Evolutionary conservation across 805 yeast species (phyloP).

Genomic region (Schwanniomyces pseudopolymorphus): DNA sequence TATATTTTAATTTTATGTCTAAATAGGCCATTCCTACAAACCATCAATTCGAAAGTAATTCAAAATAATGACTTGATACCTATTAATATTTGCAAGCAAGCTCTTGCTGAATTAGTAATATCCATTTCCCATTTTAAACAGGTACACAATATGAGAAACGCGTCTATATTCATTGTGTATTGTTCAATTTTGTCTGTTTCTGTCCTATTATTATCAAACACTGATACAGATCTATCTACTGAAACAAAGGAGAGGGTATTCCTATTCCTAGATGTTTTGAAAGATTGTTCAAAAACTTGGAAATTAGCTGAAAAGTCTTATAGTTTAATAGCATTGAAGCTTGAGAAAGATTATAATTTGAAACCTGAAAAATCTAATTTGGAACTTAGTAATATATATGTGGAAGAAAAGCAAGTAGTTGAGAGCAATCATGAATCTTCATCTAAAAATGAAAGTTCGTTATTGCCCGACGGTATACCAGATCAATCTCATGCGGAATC

Average conservation of each 20-base stretch:
- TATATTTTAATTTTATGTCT: not conserved
- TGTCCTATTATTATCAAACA: not conserved
- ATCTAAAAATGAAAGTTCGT: not conserved
- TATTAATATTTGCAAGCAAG: not conserved
- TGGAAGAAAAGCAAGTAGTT: not conserved
- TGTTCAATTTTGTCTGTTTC: constrained; percentile 1
- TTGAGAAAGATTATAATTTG: not conserved
- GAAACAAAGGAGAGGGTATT: not conserved
- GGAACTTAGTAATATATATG: not conserved
- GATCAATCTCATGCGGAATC: not conserved
- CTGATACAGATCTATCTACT: not conserved
- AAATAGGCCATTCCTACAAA: constrained; percentile 1
- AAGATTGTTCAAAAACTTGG: constrained; percentile 1
- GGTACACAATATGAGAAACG: not conserved
- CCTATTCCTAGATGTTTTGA: not conserved
- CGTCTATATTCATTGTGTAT: constrained; percentile 1
- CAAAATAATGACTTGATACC: not conserved
- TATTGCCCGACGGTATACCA: not conserved
- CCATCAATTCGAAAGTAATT: not conserved
- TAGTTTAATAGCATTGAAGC: not conserved
- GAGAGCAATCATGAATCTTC: not conserved
- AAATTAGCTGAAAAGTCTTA: not conserved
- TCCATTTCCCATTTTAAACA: not conserved
- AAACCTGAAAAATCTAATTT: not conserved
- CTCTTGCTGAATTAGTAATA: not conserved